phyloP scores from a whole-genome alignment of 2,329 filamentous ascomycete species.

The Colletotrichum sp. region DNA sequence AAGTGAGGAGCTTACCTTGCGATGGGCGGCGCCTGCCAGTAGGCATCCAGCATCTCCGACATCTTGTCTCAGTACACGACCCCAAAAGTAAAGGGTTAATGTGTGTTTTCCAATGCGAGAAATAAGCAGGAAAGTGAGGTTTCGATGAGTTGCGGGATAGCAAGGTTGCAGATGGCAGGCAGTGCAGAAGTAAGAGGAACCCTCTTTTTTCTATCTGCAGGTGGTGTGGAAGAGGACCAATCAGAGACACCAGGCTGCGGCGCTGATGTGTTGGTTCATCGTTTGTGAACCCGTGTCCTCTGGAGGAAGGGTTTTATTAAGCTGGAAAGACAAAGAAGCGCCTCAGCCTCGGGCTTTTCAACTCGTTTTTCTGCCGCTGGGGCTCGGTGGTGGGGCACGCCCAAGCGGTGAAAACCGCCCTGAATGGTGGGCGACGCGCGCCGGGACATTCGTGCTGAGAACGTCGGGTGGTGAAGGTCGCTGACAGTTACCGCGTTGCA shows the following conservation, averaged over 20 bases:
- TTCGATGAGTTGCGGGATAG: constrained; percentile 1
- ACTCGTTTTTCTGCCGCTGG: constrained; percentile 18
- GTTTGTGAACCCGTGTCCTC: constrained; percentile 24
- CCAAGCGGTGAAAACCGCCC: constrained; percentile 11
- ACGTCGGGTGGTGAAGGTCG: not conserved
- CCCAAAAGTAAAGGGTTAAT: not conserved
- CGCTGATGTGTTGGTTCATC: constrained; percentile 19
- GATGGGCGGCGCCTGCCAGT: constrained; percentile 45
- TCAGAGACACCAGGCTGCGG: constrained; percentile 19
- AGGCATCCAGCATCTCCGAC: constrained; percentile 32
- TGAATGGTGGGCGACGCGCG: not conserved
- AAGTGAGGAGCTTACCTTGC: constrained; percentile 40
- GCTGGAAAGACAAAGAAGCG: constrained; percentile 5
- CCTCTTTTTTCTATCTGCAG: constrained; percentile 8
- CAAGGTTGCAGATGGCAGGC: constrained; percentile 11
- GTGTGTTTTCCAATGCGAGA: not conserved
- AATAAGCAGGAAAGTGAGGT: constrained; percentile 8
- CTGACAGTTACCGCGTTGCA: not conserved
- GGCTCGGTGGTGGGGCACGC: not conserved
- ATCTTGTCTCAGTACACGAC: constrained; percentile 6
- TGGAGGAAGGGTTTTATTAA: not conserved
- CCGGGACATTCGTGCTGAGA: not conserved
- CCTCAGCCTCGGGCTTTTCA: constrained; percentile 13
- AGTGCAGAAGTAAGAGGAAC: not conserved
- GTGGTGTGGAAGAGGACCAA: constrained; percentile 8